Conservation (phyloP, 352 stramenopile species). For the Globisporangium apiculatum region DNA sequence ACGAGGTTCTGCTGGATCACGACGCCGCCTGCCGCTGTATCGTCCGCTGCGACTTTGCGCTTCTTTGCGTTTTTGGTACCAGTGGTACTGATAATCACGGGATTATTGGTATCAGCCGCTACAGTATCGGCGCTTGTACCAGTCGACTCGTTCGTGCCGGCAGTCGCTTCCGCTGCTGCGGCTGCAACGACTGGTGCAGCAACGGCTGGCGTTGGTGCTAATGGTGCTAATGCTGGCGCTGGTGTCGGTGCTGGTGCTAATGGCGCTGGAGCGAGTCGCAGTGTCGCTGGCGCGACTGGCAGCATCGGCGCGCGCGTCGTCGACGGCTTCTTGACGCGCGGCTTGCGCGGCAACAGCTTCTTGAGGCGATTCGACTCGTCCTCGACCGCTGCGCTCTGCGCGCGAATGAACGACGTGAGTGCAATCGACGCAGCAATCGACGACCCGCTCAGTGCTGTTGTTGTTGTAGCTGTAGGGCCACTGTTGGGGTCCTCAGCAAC, state of each 20-base stretch:
- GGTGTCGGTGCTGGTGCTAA: not conserved
- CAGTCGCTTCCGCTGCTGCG: too few species aligned
- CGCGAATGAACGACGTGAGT: constrained; percentile 4
- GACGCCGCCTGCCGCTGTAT: constrained; percentile 1
- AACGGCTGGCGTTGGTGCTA: too few species aligned
- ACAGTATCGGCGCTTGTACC: too few species aligned
- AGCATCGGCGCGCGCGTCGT: not conserved
- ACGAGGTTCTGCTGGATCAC: constrained; percentile 33
- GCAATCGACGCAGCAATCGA: not conserved
- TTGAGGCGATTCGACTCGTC: constrained; percentile 1
- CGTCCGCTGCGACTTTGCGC: constrained; percentile 6
- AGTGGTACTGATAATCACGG: not conserved
- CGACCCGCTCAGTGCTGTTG: not conserved
- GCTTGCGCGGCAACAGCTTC: constrained; percentile 11
- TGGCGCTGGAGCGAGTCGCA: not conserved
- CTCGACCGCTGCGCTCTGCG: not conserved
- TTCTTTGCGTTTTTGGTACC: constrained; percentile 4
- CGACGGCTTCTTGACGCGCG: constrained; percentile 6
- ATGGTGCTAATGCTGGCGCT: not conserved
- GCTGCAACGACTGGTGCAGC: too few species aligned
- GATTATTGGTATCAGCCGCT: too few species aligned
- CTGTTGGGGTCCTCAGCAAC: too few species aligned
- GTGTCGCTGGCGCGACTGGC: too few species aligned
- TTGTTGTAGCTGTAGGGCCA: not conserved
- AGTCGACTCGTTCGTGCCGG: too few species aligned